Base-by-base conservation (phyloP, 805 yeast species). In the Candida glaebosa region DNA sequence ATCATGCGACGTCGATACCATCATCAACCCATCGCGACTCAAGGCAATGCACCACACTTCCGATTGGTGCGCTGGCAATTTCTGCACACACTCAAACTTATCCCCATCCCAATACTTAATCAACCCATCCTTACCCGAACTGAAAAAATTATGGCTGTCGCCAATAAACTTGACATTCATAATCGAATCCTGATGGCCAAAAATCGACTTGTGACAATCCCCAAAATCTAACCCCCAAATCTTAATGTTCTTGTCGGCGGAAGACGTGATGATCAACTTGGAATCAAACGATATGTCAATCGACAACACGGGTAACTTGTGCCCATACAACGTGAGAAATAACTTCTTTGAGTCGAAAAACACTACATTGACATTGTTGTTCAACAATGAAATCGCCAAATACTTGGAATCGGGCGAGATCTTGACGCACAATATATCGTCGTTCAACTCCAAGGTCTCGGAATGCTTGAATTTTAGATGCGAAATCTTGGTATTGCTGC, bases 141-240 rank as follows among this genome's bases (percentile, higher is more conserved):
- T 83, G 66, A 93, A 86, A 63, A 93, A 90, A 60, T 90, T 80
- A 59, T 91, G 96, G 10, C 86, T 74, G n/a, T 80, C 82, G 2
- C 95, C 91, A 39, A 89, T 73, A 56, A 93, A 93, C 46, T 71
- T 76, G 22, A 91, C 96, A 48, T 76, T 75, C 96, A 91, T 87
- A 44, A 93, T 87, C 3, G 96, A 84, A 61, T 93, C 99, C 56
- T 89, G 96, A 60, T 93, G 99, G 1, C 95, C 99, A 61, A 93
- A 93, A 19, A 93, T 79, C 2, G 98, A 91, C 60, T 84, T 85
- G 63, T 93, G 99, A 71, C 99, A 93, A 64, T 93, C 99, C 65
- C 99, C 99, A 64, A 93, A 93, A 61, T 93, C 99, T 44, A 93
- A 69, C 39, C 99, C 99, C 99, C 99, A 93, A 43, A 93, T 85